These are phyloP conservation scores for Pseudomassariella vexata DNA, from an alignment of 2,329 filamentous ascomycete genomes.

Conservation along the genomic window DNA sequence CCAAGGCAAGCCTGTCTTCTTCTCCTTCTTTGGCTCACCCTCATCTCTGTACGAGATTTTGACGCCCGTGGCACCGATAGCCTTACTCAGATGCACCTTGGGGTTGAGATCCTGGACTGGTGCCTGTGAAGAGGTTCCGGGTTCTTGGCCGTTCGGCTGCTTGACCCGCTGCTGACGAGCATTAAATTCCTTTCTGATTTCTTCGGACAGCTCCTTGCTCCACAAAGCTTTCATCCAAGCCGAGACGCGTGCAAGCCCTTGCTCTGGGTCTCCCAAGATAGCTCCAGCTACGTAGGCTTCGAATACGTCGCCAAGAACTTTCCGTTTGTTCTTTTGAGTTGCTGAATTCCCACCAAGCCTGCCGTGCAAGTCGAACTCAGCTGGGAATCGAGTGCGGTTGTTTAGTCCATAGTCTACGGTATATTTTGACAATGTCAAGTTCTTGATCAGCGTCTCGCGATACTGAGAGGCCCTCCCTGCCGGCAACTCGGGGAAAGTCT, in stretches of 20 bases:
- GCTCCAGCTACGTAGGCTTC: constrained; percentile 84
- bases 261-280: constrained; percentile 58
- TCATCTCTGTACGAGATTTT: constrained; percentile 57
- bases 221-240: constrained; percentile 73
- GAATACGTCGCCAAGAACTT: constrained; percentile 81
- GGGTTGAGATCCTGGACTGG: constrained; percentile 25
- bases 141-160: constrained; percentile 3
- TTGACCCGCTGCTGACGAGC: constrained; percentile 5
- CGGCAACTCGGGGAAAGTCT: constrained; percentile 59
- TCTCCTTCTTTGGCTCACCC: constrained; percentile 47
- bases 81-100: constrained; percentile 47
- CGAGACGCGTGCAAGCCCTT: constrained; percentile 57
- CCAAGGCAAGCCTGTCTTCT: constrained; percentile 45
- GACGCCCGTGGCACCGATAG: constrained; percentile 51
- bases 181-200: constrained; percentile 37
- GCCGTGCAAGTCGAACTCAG: constrained; percentile 32
- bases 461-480: constrained; percentile 69
- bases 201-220: constrained; percentile 55
- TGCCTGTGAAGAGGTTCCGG: constrained; percentile 7
- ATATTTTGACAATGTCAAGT: constrained; percentile 68
- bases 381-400: constrained; percentile 52
- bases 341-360: constrained; percentile 29
- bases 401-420: constrained; percentile 67
- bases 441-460: constrained; percentile 75
- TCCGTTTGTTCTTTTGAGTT: constrained; percentile 52